Conservation (phyloP, 148 eudicot species). For the Rhododendron griersonianum region DNA sequence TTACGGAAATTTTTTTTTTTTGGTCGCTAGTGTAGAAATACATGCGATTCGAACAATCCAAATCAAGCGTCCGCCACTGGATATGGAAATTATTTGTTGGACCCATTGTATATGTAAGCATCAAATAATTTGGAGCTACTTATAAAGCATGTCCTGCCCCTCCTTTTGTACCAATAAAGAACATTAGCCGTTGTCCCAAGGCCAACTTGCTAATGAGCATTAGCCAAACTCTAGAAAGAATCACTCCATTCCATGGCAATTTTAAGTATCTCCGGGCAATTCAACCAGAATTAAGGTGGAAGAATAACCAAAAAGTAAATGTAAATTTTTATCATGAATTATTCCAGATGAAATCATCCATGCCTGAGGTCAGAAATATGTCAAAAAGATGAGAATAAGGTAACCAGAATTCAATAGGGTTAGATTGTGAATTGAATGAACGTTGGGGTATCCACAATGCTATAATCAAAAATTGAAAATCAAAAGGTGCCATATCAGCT, state of each 20-base stretch:
- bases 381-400: neutral
- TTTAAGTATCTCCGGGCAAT: neutral
- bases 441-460: neutral
- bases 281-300: neutral
- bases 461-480: too few species aligned
- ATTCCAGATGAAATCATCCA: neutral
- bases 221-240: neutral
- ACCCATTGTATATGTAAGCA: neutral
- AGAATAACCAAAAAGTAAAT: neutral
- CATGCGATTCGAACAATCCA: too few species aligned
- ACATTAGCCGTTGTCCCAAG: neutral
- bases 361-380: neutral
- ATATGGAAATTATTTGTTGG: neutral
- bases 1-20: too few species aligned
- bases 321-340: neutral
- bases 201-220: neutral
- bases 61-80: too few species aligned
- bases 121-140: slow-evolving; percentile 1
- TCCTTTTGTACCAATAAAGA: too few species aligned
- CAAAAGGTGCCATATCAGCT: too few species aligned
- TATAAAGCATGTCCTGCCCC: neutral
- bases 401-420: neutral
- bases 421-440: neutral
- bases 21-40: too few species aligned
- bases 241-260: neutral